Base-by-base conservation (phyloP, 331 rosid genomes). In the Quercus tomentella region DNA sequence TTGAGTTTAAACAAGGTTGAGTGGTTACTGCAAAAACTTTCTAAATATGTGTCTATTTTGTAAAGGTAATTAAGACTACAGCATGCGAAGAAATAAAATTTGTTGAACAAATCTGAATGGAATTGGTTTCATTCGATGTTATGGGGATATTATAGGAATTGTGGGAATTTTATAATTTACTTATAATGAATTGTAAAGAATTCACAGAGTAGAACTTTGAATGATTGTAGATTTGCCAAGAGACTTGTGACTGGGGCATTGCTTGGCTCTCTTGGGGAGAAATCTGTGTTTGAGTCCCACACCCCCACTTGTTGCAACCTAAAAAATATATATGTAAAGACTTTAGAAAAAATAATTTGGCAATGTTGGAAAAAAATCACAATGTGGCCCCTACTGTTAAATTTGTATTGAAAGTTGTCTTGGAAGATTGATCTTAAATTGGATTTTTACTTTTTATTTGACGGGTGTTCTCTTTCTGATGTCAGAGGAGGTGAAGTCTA, bases 401-500 rank as follows among this genome's bases (percentile, higher is more conserved):
- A 31, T 67, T 70, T 45, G 25, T 2, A 16, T 71, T 22, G 56
- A 22, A 11, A 22, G 37, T 70, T 21, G 31, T 22, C 30, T 45
- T n/a, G 31, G 16, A 71, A 35, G 25, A 21, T 3, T 61, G 30
- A 21, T 21, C 51, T 41, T 77, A 65, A 57, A 25, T 76, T 58
- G 54, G 7, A n/a, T 52, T 10, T 66, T 52, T 3, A 16, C 35
- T 23, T 76, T 31, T 70, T 72, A 9, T 56, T 74, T 89, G 55
- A 77, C 30, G 14, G 54, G 72, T 62, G 58, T 58, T 88, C 74
- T 75, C 65, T 83, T 80, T 82, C 61, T 87, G 77, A 72, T 87
- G 37, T 83, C 74, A 93, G 98, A 93, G 90, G 96, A 93, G 82
- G 97, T 95, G 86, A 93, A 93, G 85, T 89, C 77, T 41, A 95